These are phyloP conservation scores for Coffea humblotiana DNA, from an alignment of 305 asterid genomes.

Conservation along the genomic window DNA sequence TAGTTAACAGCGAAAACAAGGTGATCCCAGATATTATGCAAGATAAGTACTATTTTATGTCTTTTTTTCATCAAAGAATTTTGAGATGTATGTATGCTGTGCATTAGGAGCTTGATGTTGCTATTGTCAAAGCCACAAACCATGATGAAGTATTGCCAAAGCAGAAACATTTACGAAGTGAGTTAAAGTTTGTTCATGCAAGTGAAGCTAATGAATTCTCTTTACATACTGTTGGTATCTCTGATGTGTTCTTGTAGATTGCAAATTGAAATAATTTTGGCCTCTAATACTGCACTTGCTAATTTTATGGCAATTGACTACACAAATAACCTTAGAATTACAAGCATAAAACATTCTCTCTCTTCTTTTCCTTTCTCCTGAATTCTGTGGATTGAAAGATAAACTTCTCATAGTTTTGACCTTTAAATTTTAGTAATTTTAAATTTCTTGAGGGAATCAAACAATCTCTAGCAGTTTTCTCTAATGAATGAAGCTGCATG, in stretches of 20 bases:
- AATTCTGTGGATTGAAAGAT: background rate
- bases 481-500: background rate
- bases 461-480: background rate
- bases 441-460: background rate
- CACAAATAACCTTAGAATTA: background rate
- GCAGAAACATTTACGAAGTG: constrained; percentile 79
- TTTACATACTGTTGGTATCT: background rate
- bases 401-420: background rate
- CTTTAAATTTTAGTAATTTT: background rate
- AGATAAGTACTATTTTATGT: background rate
- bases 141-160: constrained; percentile 72
- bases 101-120: constrained; percentile 60
- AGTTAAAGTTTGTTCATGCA: constrained; percentile 23
- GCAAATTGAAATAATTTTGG: background rate
- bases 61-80: constrained; percentile 1
- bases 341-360: background rate
- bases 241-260: background rate
- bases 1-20: constrained; percentile 77
- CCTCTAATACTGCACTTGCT: background rate
- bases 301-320: background rate
- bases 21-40: constrained; percentile 27
- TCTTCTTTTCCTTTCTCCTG: background rate
- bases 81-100: constrained; percentile 12
- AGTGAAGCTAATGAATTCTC: background rate
- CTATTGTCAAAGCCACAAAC: constrained; percentile 81